These are phyloP conservation scores for Ilex paraguariensis DNA, from an alignment of 305 asterid genomes.

Conservation along the genomic window DNA sequence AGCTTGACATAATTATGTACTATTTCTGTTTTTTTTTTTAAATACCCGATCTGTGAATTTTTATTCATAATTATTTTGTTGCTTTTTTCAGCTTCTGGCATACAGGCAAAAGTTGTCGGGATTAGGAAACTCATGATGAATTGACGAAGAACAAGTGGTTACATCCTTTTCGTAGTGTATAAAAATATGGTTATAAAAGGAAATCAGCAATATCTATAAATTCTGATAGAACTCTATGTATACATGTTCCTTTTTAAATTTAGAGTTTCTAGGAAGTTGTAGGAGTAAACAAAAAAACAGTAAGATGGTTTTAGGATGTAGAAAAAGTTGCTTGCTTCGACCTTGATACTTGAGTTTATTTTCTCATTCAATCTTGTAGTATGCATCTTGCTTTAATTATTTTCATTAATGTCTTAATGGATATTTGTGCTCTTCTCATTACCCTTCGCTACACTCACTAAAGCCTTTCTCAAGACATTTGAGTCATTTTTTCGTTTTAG, in stretches of 20 bases:
- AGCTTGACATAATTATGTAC: background rate
- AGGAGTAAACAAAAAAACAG: background rate
- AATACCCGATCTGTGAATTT: background rate
- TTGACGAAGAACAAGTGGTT: conserved; percentile 8
- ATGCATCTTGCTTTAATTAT: conserved; percentile 2
- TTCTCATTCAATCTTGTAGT: conserved; percentile 10
- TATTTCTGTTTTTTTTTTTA: background rate
- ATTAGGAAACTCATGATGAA: conserved; percentile 14
- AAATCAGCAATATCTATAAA: conserved; percentile 9
- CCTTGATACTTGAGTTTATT: conserved; percentile 15
- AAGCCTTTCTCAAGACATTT: too few species aligned
- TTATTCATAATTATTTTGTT: background rate
- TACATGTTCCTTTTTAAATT: background rate
- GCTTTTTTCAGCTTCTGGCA: conserved; percentile 62
- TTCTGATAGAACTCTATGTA: conserved; percentile 9
- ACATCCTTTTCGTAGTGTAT: conserved; percentile 8
- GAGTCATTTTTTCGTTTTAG: too few species aligned
- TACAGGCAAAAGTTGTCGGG: conserved; percentile 44
- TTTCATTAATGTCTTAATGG: background rate
- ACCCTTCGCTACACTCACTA: too few species aligned
- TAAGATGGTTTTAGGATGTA: conserved; percentile 10
- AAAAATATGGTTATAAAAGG: conserved; percentile 13
- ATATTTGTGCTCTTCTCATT: too few species aligned
- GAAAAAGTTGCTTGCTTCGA: conserved; percentile 5
- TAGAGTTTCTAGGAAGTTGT: background rate